Base-by-base conservation (phyloP, 352 stramenopile genomes). In the Vaucheria bursata region DNA sequence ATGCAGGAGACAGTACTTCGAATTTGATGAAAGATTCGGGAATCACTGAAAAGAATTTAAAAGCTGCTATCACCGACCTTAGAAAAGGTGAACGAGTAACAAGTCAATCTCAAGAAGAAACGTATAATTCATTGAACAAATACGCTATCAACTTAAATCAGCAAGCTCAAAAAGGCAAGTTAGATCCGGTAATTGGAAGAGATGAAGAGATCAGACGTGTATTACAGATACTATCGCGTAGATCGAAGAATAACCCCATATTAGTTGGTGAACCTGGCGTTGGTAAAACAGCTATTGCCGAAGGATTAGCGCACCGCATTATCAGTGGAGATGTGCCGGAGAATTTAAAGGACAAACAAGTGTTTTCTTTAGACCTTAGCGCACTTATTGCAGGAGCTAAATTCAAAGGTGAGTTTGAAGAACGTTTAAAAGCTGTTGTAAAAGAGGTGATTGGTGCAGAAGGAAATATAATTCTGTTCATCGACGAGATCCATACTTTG, bases 161-260 rank as follows among this genome's bases (percentile, higher is more conserved):
- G 65, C 77, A 90, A 31, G 92, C 92, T 0, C 86, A 90, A 50
- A 85, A 89, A 3, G 92, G 92, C 49, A 95, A 97, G 83, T 89
- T 99, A 7, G 95, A 99, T 84, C 95, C 95, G 0, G 94, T 99
- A 50, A 97, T 97, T 83, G 93, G 93, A 0, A 87, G 93, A 12
- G 93, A 97, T 80, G 91, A 96, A 69, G 88, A 97, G 78, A 97
- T 98, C 83, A 89, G 92, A 29, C 87, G 93, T 32, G 88, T 91
- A 0, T 91, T 97, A 80, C 92, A 97, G 81, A 95, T 98, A 73
- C 85, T 98, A 2, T 94, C 87, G 31, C 88, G 94, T 29, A 85
- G 93, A 7, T 97, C 91, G 32, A 98, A 98, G 90, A 98, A 98
- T 82, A 98, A 98, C 83, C 93, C 94, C 0, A 90, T 97, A 40